A percentile compares a stretch with the other conserved stretches of the same genome.
Evolutionary conservation across 768 basidiomycete species (phyloP).

Genomic region (Xerocomellus amylosporus): DNA sequence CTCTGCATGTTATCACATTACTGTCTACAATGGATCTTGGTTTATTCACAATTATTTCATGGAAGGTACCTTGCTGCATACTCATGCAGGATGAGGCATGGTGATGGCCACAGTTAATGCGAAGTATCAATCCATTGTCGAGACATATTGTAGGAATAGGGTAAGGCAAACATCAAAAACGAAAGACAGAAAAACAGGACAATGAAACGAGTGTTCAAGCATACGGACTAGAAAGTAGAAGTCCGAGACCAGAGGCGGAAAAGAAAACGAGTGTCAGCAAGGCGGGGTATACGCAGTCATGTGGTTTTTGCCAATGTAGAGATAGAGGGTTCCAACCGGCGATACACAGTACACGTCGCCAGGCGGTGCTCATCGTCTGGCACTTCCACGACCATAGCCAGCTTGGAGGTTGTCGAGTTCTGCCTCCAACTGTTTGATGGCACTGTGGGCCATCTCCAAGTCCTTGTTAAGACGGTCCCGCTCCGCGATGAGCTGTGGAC

Average conservation of each 20-base stretch:
- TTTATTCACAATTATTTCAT: too few species aligned
- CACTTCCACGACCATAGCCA: conserved; percentile 70
- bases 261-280: conserved; percentile 20
- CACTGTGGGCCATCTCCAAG: conserved; percentile 86
- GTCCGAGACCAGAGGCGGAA: conserved; percentile 5
- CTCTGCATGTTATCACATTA: too few species aligned
- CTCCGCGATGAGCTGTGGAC: conserved; percentile 86
- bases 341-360: neutral
- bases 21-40: too few species aligned
- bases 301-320: conserved; percentile 6
- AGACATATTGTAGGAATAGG: conserved; percentile 16
- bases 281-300: conserved; percentile 27
- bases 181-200: conserved; percentile 4
- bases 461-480: conserved; percentile 99
- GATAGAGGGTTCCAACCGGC: conserved; percentile 4
- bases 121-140: conserved; percentile 9
- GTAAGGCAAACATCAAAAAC: conserved; percentile 13
- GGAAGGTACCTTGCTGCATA: too few species aligned
- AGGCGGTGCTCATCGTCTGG: conserved; percentile 25
- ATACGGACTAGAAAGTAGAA: neutral
- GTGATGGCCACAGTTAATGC: neutral
- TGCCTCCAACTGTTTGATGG: conserved; percentile 87
- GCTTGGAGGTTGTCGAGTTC: conserved; percentile 89
- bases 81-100: too few species aligned
- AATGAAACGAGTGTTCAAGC: conserved; percentile 28